Conservation (phyloP, 163 green algal species). For the Chlorella variabilis region DNA sequence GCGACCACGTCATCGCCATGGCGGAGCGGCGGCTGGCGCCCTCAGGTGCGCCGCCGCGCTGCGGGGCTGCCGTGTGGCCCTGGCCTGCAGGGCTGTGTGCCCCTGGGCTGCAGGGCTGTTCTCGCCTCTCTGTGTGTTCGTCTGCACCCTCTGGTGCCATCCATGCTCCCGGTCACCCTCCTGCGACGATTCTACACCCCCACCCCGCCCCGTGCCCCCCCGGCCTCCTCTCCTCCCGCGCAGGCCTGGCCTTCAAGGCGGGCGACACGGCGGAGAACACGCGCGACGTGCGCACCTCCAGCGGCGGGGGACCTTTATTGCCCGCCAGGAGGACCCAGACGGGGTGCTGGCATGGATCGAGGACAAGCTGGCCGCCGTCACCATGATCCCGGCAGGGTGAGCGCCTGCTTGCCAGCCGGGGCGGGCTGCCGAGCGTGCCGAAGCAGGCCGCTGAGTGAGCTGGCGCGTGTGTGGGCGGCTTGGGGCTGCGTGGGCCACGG, state of each 20-base stretch:
- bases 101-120: too few relatives aligned
- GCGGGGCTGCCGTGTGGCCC: too few relatives aligned
- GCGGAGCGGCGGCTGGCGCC: conserved; percentile 50
- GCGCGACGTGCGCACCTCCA: conserved; percentile 61
- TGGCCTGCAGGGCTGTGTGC: too few relatives aligned
- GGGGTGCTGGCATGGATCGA: conserved; percentile 67
- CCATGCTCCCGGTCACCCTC: too few relatives aligned
- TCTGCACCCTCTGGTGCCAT: too few relatives aligned
- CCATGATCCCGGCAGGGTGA: conserved; percentile 53
- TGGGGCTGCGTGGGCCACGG: not conserved
- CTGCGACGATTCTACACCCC: too few relatives aligned
- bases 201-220: not conserved
- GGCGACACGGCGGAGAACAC: conserved; percentile 53
- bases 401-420: too few relatives aligned
- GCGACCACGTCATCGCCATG: conserved; percentile 56
- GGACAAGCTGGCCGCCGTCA: conserved; percentile 63
- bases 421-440: too few relatives aligned
- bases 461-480: not conserved
- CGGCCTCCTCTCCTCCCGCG: conserved; percentile 50
- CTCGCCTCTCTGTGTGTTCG: too few relatives aligned
- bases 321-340: conserved; percentile 42
- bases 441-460: not conserved
- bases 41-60: conserved; percentile 46
- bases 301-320: conserved; percentile 68
- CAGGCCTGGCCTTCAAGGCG: conserved; percentile 56